Conservation (phyloP, 129 eudicot species). For the Sambucus nigra region DNA sequence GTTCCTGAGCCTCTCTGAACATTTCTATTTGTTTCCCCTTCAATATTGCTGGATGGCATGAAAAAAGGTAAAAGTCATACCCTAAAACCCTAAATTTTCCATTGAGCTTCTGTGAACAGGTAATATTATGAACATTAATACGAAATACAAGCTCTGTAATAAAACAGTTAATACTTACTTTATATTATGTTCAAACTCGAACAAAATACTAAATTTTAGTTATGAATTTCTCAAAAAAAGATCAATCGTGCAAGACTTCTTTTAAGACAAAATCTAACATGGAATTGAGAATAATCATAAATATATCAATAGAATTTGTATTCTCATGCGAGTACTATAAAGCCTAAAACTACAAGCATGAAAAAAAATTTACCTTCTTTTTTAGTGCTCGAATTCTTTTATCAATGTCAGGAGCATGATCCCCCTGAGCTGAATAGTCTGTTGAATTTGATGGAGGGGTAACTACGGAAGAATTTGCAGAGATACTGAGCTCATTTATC, state of each 20-base stretch:
- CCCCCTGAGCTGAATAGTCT: slow-evolving; percentile 22
- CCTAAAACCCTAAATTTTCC: no score
- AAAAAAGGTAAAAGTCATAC: no score
- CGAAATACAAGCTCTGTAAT: no score
- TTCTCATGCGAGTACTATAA: background rate
- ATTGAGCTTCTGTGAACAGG: no score
- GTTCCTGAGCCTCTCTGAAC: no score
- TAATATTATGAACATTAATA: no score
- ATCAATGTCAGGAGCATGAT: slow-evolving; percentile 61
- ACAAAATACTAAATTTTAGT: no score
- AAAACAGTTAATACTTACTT: no score
- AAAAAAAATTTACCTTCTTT: slow-evolving; percentile 54
- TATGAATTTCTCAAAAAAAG: background rate
- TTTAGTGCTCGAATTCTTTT: slow-evolving; percentile 79
- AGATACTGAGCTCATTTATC: slow-evolving; percentile 44
- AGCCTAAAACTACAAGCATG: background rate
- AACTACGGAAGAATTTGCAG: slow-evolving; percentile 32
- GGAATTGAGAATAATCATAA: background rate
- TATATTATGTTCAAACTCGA: no score
- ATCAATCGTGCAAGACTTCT: background rate
- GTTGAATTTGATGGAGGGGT: slow-evolving; percentile 33
- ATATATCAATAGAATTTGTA: background rate
- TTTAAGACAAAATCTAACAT: background rate
- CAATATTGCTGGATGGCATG: no score
- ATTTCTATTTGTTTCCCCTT: no score